Base-by-base conservation (phyloP, 352 stramenopile genomes). In the Bremia lactucae region DNA sequence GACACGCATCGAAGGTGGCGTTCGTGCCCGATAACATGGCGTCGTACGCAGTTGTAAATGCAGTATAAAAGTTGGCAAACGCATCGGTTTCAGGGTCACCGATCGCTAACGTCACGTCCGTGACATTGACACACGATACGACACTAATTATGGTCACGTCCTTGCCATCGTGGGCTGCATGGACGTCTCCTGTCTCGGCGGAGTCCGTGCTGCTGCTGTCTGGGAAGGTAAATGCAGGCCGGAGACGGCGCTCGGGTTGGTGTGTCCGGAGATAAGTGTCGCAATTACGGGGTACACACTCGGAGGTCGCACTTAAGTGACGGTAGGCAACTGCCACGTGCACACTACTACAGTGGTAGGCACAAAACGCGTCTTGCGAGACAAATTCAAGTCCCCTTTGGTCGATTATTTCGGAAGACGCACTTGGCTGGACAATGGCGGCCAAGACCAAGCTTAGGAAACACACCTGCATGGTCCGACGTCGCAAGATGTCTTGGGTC, bases 11-110 rank as follows among this genome's bases (percentile, higher is more conserved):
- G 29, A 61, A 67, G 21, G 65, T 69, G 0, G 69, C 67, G 38
- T 85, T 65, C 1, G 46, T 49, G 6, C 67, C 71, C 3, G 52
- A 47, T 29, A 85, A 38, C 65, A 85, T 78, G 10, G 67, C 67
- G 42, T 85, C 69, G 28, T 83, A 85, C 2, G 72, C 72, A 10
- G 46, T 48, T 33, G 65, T 67, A 48, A 85, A 83, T 14, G 67
- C 62, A 3, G 62, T 42, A 36, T 80, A 72, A 48, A 85, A 85
- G 31, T 55, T 53, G 0, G 54, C 49, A 36, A 85, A 85, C 25
- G 55, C 67, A 45, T 69, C 66, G 7, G 20, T 49, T 31, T 61
- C 49, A 2, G 55, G 31, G 46, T 75, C 71, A 21, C 69, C 72
- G 8, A 85, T 56, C 1, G 52, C 53, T 1, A 85, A 36, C 44